Evolutionary conservation across 2,329 filamentous ascomycete species (phyloP).

Genomic region (Bipolaris victoriae): DNA sequence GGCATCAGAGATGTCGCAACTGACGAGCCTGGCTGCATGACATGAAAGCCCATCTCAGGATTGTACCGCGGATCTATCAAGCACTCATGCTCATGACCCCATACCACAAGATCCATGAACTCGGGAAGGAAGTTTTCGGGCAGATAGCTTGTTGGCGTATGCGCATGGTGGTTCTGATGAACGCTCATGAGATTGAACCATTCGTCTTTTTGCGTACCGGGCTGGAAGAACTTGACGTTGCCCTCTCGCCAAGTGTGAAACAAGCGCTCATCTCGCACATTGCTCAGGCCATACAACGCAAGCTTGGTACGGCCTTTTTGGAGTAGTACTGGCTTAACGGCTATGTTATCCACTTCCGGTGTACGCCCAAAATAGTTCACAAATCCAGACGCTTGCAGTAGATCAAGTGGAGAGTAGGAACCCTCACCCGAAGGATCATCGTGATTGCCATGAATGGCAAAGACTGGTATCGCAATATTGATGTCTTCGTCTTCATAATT

Average conservation of each 20-base stretch:
- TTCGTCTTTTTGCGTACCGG: conserved; percentile 77
- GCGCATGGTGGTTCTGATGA: conserved; percentile 93
- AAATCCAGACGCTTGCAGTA: conserved; percentile 87
- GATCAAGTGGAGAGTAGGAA: conserved; percentile 85
- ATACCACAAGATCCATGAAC: conserved; percentile 89
- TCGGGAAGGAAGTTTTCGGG: conserved; percentile 91
- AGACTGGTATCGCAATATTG: conserved; percentile 95
- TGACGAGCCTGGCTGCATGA: conserved; percentile 97
- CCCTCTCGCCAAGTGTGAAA: conserved; percentile 92
- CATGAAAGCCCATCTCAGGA: conserved; percentile 86
- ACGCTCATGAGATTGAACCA: conserved; percentile 98
- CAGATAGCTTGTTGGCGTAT: conserved; percentile 90
- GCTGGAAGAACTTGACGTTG: conserved; percentile 92
- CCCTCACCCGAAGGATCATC: conserved; percentile 98
- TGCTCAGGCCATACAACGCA: conserved; percentile 91
- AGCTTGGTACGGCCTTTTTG: conserved; percentile 95
- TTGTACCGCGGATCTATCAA: conserved; percentile 84
- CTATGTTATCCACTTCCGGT: conserved; percentile 90
- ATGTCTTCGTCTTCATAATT: conserved; percentile 98
- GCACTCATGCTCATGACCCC: conserved; percentile 98
- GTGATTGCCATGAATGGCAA: conserved; percentile 98
- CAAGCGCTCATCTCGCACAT: conserved; percentile 92
- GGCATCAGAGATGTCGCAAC: conserved; percentile 91
- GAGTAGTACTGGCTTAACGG: conserved; percentile 86
- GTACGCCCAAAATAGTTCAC: conserved; percentile 96